A percentile compares a stretch with the other conserved stretches of the same genome.
These are phyloP conservation scores for Kandelia obovata DNA, from an alignment of 345 rosid genomes.

Conservation along the genomic window DNA sequence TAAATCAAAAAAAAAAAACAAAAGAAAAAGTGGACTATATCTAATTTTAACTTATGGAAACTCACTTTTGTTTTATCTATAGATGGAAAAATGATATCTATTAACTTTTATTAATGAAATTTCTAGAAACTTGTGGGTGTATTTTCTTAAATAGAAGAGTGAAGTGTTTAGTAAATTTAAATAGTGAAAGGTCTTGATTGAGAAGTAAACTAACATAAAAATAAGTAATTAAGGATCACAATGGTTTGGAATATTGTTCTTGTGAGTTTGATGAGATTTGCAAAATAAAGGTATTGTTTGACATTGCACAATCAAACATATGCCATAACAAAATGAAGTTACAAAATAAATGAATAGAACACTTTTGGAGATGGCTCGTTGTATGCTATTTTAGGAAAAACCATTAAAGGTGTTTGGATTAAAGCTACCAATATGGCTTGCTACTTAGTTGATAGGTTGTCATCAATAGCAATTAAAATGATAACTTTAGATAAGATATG, in stretches of 20 bases:
- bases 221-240: neutral
- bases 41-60: no score
- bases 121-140: no score
- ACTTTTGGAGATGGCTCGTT: neutral
- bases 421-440: neutral
- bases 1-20: neutral
- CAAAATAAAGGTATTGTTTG: neutral
- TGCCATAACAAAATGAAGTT: neutral
- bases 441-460: neutral
- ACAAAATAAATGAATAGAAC: neutral
- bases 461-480: neutral
- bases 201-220: neutral
- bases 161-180: no score
- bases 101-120: no score
- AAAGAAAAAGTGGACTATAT: neutral
- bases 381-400: neutral
- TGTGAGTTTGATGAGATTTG: neutral
- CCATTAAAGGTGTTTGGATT: neutral
- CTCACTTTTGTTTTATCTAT: no score
- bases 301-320: neutral
- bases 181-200: neutral
- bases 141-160: no score
- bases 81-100: no score
- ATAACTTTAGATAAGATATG: neutral
- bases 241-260: neutral